Evolutionary conservation across 163 green algal genomes (phyloP), one percentile per base, ranked within the genome.

Genomic region (Trebouxiophyceae sp.): DNA sequence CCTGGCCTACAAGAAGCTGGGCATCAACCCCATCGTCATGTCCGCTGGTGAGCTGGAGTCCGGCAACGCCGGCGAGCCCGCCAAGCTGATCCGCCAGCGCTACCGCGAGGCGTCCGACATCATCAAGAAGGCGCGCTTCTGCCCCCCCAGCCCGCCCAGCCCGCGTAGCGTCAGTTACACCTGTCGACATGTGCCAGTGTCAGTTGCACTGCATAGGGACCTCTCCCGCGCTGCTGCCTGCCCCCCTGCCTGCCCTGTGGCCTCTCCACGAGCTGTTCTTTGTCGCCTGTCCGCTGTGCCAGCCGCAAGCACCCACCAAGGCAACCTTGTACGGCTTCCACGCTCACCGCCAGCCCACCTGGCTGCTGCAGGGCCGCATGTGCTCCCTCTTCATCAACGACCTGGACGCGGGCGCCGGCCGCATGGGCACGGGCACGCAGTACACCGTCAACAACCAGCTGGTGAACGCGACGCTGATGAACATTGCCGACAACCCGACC

Each of bases 371-470:
- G 89, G 93, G 93, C 71, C 94, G 90, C 79, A 97, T 99, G 92
- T 95, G 84, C 77, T 88, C 85, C 5, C 85, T 99, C 29, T 98
- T 98, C 88, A 99, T 99, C 81, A 99, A 99, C 84, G 93, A 99
- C 70, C 83, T 99, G 60, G 93, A 99, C 61, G 93, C 93, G 33
- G 91, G 92, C 69, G 93, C 93, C n/a, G 93, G 93, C 56, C 90
- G 93, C 75, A 97, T 99, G 91, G 93, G 93, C 33, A 85, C 85
- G 62, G 74, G 72, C 50, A 98, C 93, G 28, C 93, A 99, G 87
- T 98, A 99, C 91, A 99, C 93, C 30, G 93, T 99, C 24, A 99
- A 98, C 91, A 98, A 98, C 87, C 93, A 99, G 89, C 96, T 97
- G 91, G 92, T 97, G 29, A 98, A 98, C 78, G 93, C 93, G 76